Conservation (phyloP, 306 rosid genomes). For the Gynostemma pentaphyllum region DNA sequence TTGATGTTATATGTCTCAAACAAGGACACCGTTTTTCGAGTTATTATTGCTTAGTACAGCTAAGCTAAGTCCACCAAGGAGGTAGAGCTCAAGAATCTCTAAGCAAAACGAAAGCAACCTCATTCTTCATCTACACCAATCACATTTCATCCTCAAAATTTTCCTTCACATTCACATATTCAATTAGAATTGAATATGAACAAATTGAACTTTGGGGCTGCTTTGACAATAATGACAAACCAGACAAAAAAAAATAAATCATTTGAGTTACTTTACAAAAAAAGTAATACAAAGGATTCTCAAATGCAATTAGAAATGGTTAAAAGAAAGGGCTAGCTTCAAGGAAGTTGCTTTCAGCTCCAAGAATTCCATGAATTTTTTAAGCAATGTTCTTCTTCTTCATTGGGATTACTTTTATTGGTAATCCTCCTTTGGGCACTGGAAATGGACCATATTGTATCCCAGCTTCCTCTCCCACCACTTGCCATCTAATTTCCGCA, state of each 20-base stretch:
- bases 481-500: conserved; percentile 50
- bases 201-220: background rate
- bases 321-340: background rate
- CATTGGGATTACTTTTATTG: conserved; percentile 40
- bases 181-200: background rate
- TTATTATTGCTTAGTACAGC: background rate
- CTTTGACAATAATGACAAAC: conserved; percentile 13
- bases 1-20: background rate
- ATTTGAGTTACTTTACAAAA: too few species aligned
- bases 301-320: conserved; percentile 1
- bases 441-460: conserved; percentile 89
- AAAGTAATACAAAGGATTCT: background rate
- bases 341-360: conserved; percentile 15
- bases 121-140: conserved; percentile 17
- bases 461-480: conserved; percentile 48
- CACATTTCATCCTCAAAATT: conserved; percentile 23
- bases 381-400: conserved; percentile 17
- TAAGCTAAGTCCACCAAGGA: too few species aligned
- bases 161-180: background rate
- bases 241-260: background rate
- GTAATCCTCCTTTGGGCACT: conserved; percentile 80
- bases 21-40: background rate
- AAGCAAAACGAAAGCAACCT: background rate
- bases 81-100: too few species aligned
- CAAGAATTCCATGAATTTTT: conserved; percentile 8